phyloP scores from a whole-genome alignment of 129 eudicot species.

The Pseudognaphalium luteoalbum region DNA sequence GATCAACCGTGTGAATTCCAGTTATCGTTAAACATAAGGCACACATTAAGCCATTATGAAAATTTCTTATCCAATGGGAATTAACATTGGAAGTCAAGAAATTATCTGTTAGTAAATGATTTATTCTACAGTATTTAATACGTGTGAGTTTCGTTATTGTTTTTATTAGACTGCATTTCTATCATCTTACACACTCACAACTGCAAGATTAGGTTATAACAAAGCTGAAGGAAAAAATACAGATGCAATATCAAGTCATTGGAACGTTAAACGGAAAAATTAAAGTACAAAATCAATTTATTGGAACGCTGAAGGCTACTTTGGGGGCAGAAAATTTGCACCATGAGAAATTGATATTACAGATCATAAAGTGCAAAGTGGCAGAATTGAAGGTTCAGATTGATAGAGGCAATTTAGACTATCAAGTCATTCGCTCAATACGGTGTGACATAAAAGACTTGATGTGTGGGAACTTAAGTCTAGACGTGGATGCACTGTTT shows the following conservation, averaged over 20 bases:
- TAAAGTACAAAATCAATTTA: not conserved
- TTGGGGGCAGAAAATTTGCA: not conserved
- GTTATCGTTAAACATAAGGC: no score
- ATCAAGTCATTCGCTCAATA: not conserved
- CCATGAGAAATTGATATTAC: not conserved
- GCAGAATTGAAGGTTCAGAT: constrained; percentile 8
- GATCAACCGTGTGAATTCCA: no score
- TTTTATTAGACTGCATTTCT: no score
- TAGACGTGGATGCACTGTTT: not conserved
- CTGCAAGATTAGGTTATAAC: not conserved
- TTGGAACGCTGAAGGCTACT: not conserved
- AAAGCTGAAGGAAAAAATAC: not conserved
- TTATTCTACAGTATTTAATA: no score
- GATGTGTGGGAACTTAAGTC: constrained; percentile 1
- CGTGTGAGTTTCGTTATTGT: no score
- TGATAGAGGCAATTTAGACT: constrained; percentile 7
- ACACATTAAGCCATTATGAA: no score
- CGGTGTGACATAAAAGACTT: not conserved
- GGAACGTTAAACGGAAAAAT: not conserved
- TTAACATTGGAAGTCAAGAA: no score
- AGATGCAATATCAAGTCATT: not conserved
- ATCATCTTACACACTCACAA: no score
- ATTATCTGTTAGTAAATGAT: no score
- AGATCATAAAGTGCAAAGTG: not conserved
- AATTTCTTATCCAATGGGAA: no score